Conservation (phyloP, 257 asterid genomes). For the Petunia secreta region DNA sequence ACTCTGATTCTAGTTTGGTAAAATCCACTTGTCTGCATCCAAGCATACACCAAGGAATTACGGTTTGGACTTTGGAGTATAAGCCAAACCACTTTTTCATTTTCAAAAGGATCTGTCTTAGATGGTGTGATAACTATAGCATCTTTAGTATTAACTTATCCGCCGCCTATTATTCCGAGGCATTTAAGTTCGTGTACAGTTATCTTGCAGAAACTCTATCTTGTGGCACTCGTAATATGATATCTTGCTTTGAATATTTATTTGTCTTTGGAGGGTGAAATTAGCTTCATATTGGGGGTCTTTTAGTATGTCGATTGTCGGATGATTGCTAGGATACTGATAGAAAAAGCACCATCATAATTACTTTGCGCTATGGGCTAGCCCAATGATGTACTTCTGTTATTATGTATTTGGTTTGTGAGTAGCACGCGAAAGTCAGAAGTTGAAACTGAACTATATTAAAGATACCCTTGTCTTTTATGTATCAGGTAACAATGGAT, state of each 20-base stretch:
- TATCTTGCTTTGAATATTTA: not conserved
- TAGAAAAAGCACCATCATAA: not conserved
- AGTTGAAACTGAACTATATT: not conserved
- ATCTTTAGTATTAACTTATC: conserved; percentile 3
- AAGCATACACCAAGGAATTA: not conserved
- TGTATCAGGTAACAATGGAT: not conserved
- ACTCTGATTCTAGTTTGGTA: not conserved
- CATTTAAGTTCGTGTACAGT: not conserved
- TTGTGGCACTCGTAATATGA: not conserved
- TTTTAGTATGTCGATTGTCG: not conserved
- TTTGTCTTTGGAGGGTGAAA: not conserved
- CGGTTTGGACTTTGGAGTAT: not conserved
- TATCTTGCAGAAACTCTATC: not conserved
- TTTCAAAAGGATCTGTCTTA: not conserved
- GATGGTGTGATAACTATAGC: not conserved
- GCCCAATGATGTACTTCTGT: not conserved
- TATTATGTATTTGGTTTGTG: not conserved
- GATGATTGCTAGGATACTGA: not conserved
- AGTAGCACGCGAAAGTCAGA: not conserved
- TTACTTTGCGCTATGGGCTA: not conserved
- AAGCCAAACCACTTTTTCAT: not conserved
- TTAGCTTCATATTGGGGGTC: conserved; percentile 13
- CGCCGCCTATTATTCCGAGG: not conserved
- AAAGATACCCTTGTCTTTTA: not conserved
- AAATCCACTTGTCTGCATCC: not conserved